Evolutionary conservation across 2,329 filamentous ascomycete genomes (phyloP).

Genomic region (Aspergillus quadricinctus): DNA sequence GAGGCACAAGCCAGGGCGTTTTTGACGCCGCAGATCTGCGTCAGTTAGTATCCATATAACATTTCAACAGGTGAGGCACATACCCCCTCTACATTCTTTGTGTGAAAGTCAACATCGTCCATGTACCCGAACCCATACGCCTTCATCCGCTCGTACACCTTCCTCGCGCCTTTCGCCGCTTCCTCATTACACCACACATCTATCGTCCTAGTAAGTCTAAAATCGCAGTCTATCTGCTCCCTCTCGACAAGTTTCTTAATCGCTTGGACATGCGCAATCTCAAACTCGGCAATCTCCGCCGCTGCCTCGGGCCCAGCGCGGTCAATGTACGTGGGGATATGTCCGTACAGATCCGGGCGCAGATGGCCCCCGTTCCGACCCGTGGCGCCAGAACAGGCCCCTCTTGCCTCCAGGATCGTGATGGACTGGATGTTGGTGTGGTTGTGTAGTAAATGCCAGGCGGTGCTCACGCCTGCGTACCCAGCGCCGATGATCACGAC

Average conservation of each 20-base stretch:
- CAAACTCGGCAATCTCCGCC: conserved; percentile 37
- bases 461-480: conserved; percentile 41
- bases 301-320: conserved; percentile 32
- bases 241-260: conserved; percentile 36
- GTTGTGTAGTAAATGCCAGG: conserved; percentile 36
- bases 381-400: conserved; percentile 40
- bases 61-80: too few relatives aligned
- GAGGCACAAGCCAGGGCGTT: conserved; percentile 31
- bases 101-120: conserved; percentile 27
- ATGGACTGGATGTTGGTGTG: conserved; percentile 17
- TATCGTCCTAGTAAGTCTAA: conserved; percentile 35
- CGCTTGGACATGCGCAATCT: conserved; percentile 36
- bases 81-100: conserved; percentile 28
- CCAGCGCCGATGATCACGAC: conserved; percentile 47
- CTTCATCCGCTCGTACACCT: conserved; percentile 25
- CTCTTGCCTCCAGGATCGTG: conserved; percentile 37
- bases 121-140: conserved; percentile 22
- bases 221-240: conserved; percentile 43
- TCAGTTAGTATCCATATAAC: background rate
- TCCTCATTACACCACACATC: conserved; percentile 38
- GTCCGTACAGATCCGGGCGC: conserved; percentile 38
- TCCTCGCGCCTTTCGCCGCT: conserved; percentile 19
- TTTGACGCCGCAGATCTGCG: conserved; percentile 37
- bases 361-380: conserved; percentile 44
- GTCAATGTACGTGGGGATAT: conserved; percentile 29